phyloP scores from a whole-genome alignment of 2,329 filamentous ascomycete genomes.

The Aureobasidium vineae region DNA sequence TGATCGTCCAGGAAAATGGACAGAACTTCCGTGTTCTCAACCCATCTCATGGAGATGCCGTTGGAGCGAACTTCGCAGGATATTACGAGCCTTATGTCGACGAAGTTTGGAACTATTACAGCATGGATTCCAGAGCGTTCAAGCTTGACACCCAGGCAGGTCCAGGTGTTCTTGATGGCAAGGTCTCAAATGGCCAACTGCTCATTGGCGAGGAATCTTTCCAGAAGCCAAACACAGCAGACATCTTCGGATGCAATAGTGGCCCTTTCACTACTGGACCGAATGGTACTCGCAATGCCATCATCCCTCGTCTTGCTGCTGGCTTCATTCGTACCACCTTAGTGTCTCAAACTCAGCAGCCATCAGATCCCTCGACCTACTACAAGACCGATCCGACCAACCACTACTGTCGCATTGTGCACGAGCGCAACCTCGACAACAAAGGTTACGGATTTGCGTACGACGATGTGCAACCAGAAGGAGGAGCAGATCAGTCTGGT shows the following conservation, averaged over 20 bases:
- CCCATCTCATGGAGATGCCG: constrained; percentile 49
- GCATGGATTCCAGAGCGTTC: constrained; percentile 34
- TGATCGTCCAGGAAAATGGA: constrained; percentile 49
- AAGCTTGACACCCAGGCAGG: constrained; percentile 64
- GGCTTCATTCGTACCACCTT: constrained; percentile 75
- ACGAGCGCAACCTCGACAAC: constrained; percentile 56
- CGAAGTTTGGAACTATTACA: constrained; percentile 52
- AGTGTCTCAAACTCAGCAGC: constrained; percentile 46
- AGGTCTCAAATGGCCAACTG: constrained; percentile 46
- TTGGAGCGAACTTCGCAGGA: constrained; percentile 50
- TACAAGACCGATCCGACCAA: constrained; percentile 44
- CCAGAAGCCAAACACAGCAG: constrained; percentile 56
- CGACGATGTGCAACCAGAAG: constrained; percentile 64
- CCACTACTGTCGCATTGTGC: constrained; percentile 59
- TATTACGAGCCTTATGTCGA: constrained; percentile 57
- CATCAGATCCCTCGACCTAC: constrained; percentile 39
- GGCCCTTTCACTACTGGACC: constrained; percentile 58
- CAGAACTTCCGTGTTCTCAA: constrained; percentile 47
- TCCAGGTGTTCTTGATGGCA: constrained; percentile 54
- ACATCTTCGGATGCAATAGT: constrained; percentile 67
- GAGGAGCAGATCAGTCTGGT: constrained; percentile 56
- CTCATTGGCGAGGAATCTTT: constrained; percentile 54
- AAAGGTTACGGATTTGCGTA: constrained; percentile 61
- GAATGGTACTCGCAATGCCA: constrained; percentile 52
- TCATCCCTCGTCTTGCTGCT: constrained; percentile 72